Conservation (phyloP, 495 filamentous ascomycete genomes). For the Penicillium ochrochloron region DNA sequence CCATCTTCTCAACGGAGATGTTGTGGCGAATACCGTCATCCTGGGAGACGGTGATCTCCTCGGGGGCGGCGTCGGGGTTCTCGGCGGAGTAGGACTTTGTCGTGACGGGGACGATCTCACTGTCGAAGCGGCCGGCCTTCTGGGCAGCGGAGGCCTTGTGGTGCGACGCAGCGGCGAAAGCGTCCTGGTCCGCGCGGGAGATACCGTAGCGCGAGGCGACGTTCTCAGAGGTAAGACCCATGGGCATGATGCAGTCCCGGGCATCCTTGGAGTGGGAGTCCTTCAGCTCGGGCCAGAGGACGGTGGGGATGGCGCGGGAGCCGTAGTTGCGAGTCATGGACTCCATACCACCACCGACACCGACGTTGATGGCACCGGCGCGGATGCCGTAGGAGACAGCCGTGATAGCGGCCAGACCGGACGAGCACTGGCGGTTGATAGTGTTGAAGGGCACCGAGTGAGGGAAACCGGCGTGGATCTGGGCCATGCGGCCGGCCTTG, state of each 20-base stretch:
- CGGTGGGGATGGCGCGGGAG: conserved; percentile 76
- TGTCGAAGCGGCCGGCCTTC: conserved; percentile 68
- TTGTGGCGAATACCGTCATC: conserved; percentile 82
- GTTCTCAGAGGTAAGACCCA: conserved; percentile 93
- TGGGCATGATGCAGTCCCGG: conserved; percentile 86
- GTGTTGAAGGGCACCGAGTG: conserved; percentile 76
- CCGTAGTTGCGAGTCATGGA: conserved; percentile 93
- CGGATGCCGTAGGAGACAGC: conserved; percentile 71
- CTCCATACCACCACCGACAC: conserved; percentile 90
- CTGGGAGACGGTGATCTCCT: conserved; percentile 63
- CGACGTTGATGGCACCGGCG: conserved; percentile 72
- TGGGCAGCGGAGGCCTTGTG: conserved; percentile 71
- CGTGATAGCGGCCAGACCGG: conserved; percentile 75
- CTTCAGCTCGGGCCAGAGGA: conserved; percentile 75
- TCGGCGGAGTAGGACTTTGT: conserved; percentile 60
- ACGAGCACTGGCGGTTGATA: conserved; percentile 84
- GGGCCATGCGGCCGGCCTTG: conserved; percentile 90
- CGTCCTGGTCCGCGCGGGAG: conserved; percentile 77
- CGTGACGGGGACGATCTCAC: conserved; percentile 77
- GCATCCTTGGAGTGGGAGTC: conserved; percentile 69
- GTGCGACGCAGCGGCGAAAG: conserved; percentile 77
- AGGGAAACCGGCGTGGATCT: conserved; percentile 81
- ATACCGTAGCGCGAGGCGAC: conserved; percentile 80
- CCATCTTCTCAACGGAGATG: conserved; percentile 69
- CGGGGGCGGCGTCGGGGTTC: conserved; percentile 64